These are phyloP conservation scores for Paracamarosporium sp. DNA, from an alignment of 2,329 filamentous ascomycete species.

Conservation along the genomic window DNA sequence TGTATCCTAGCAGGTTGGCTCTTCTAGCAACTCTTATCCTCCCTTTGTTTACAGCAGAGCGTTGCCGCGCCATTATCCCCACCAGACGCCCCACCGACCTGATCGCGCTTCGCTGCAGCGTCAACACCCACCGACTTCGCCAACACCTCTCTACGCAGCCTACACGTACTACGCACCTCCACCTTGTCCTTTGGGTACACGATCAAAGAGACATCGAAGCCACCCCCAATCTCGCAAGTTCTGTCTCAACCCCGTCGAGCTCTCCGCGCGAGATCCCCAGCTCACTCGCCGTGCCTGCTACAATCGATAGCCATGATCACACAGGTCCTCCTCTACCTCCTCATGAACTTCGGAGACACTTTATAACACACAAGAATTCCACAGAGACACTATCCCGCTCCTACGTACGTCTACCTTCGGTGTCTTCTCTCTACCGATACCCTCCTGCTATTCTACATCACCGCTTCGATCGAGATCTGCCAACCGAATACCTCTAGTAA, in stretches of 20 bases:
- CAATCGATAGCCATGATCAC: not conserved
- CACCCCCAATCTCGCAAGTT: not conserved
- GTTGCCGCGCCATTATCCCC: not conserved
- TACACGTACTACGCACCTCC: not conserved
- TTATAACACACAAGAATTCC: not conserved
- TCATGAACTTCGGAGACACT: not conserved
- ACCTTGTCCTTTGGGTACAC: too few relatives aligned
- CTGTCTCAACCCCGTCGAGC: not conserved
- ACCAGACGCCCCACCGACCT: not conserved
- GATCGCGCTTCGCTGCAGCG: not conserved
- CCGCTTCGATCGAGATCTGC: not conserved
- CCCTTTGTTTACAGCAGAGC: not conserved
- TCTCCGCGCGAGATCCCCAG: not conserved
- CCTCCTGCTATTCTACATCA: not conserved
- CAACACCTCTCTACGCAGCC: not conserved
- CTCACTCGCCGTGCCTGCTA: not conserved
- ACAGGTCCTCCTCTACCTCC: not conserved
- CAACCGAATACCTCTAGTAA: not conserved
- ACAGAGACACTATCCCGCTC: not conserved
- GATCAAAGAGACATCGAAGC: not conserved
- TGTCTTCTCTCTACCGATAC: too few relatives aligned
- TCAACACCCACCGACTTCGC: not conserved
- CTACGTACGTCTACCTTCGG: not conserved
- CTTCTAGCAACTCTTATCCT: not conserved
- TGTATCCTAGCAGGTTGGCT: not conserved